A percentile compares a stretch with the other conserved stretches of the same genome.
phyloP scores from a whole-genome alignment of 2,329 filamentous ascomycete species.

The Teratosphaeria destructans region DNA sequence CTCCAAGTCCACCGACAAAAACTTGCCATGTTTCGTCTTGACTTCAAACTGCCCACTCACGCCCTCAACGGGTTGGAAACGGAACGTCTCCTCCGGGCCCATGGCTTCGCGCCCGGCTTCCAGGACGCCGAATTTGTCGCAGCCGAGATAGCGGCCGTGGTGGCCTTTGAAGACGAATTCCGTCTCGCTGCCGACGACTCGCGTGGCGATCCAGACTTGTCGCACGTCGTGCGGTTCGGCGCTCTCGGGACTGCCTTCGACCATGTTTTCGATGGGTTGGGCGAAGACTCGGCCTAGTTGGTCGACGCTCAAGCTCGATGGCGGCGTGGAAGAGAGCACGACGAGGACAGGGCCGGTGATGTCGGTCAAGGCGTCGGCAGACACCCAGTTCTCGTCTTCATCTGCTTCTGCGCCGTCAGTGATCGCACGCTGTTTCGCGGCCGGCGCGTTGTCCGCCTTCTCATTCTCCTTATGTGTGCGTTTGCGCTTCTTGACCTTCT shows the following conservation, averaged over 20 bases:
- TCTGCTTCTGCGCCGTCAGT: slow-evolving; percentile 36
- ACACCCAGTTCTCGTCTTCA: slow-evolving; percentile 84
- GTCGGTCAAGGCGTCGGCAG: slow-evolving; percentile 63
- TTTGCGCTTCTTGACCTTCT: slow-evolving; percentile 87
- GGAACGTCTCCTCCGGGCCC: slow-evolving; percentile 72
- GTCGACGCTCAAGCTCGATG: slow-evolving; percentile 73
- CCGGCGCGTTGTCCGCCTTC: slow-evolving; percentile 19
- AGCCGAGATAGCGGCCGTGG: slow-evolving; percentile 75
- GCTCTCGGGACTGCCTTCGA: slow-evolving; percentile 70
- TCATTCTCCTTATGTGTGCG: slow-evolving; percentile 47
- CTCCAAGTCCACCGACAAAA: slow-evolving; percentile 45
- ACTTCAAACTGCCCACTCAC: slow-evolving; percentile 30
- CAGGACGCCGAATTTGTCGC: slow-evolving; percentile 72
- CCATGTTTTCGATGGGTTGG: slow-evolving; percentile 72
- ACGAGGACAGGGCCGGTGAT: slow-evolving; percentile 74
- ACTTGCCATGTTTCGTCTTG: slow-evolving; percentile 50
- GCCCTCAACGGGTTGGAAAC: slow-evolving; percentile 52
- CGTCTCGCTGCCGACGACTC: slow-evolving; percentile 68
- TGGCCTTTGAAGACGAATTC: slow-evolving; percentile 75
- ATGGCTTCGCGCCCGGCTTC: slow-evolving; percentile 72
- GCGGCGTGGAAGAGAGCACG: slow-evolving; percentile 64
- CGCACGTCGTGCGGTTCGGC: slow-evolving; percentile 93
- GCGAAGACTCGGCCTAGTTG: slow-evolving; percentile 78
- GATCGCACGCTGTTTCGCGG: slow-evolving; percentile 24
- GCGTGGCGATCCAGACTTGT: slow-evolving; percentile 88